Conservation (phyloP, 495 filamentous ascomycete genomes). For the Elasticomyces elasticus region DNA sequence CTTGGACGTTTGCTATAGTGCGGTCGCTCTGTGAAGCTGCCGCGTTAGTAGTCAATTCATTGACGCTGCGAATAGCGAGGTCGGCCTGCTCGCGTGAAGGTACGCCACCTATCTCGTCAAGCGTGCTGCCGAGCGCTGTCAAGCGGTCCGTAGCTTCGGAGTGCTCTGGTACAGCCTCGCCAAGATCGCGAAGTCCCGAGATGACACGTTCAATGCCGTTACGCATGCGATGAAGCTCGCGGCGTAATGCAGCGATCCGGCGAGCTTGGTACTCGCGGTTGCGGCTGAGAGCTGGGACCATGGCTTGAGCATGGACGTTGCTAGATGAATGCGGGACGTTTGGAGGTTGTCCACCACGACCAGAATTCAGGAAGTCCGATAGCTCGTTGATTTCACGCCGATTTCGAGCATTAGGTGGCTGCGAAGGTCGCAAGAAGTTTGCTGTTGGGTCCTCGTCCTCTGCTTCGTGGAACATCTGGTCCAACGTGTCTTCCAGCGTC, state of each 20-base stretch:
- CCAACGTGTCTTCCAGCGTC: slow-evolving; percentile 29
- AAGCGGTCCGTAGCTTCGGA: slow-evolving; percentile 9
- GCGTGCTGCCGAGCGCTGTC: slow-evolving; percentile 9
- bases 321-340: background rate
- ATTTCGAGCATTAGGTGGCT: background rate
- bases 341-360: background rate
- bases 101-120: slow-evolving; percentile 14
- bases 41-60: background rate
- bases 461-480: slow-evolving; percentile 27
- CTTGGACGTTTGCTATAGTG: slow-evolving; percentile 14
- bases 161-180: slow-evolving; percentile 20
- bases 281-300: slow-evolving; percentile 10
- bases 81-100: slow-evolving; percentile 5
- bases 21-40: slow-evolving; percentile 9
- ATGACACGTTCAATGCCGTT: slow-evolving; percentile 27
- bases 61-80: slow-evolving; percentile 6
- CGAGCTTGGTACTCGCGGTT: slow-evolving; percentile 21
- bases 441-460: slow-evolving; percentile 9
- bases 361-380: background rate
- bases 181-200: slow-evolving; percentile 22
- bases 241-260: slow-evolving; percentile 23
- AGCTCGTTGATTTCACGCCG: background rate
- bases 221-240: slow-evolving; percentile 25
- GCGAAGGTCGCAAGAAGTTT: background rate
- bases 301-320: slow-evolving; percentile 19